Evolutionary conservation across 805 yeast genomes (phyloP).

Genomic region (Candida koratica): DNA sequence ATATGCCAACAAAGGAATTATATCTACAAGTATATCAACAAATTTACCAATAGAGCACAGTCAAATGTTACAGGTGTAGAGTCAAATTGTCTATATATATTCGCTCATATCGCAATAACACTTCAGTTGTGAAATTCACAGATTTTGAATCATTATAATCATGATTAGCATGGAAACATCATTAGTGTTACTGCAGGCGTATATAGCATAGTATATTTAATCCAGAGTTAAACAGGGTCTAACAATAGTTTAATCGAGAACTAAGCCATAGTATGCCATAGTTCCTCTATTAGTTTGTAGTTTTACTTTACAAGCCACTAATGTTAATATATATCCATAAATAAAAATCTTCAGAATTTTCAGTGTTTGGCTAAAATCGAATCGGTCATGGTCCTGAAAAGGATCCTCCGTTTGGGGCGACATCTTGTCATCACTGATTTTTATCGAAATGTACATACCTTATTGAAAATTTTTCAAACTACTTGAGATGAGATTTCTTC

Average conservation of each 20-base stretch:
- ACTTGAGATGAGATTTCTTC: conserved; percentile 3
- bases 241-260: too few species aligned
- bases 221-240: too few species aligned
- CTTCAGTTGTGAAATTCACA: conserved; percentile 11
- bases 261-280: too few species aligned
- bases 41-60: too few species aligned
- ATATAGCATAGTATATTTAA: too few species aligned
- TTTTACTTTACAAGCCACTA: not conserved
- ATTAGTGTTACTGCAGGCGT: conserved; percentile 41
- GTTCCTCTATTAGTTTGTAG: too few species aligned
- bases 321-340: conserved; percentile 7
- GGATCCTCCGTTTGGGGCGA: conserved; percentile 75
- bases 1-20: too few species aligned
- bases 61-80: too few species aligned
- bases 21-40: too few species aligned
- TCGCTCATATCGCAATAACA: too few species aligned
- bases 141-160: conserved; percentile 24
- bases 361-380: conserved; percentile 66
- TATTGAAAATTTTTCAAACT: not conserved
- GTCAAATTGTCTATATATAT: too few species aligned
- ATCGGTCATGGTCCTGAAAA: conserved; percentile 62
- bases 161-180: conserved; percentile 66
- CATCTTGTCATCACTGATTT: conserved; percentile 55
- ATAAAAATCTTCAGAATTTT: conserved; percentile 50
- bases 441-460: conserved; percentile 3